These are phyloP conservation scores for Chaetomiaceae sp. DNA, from an alignment of 2,329 filamentous ascomycete genomes.

Conservation along the genomic window DNA sequence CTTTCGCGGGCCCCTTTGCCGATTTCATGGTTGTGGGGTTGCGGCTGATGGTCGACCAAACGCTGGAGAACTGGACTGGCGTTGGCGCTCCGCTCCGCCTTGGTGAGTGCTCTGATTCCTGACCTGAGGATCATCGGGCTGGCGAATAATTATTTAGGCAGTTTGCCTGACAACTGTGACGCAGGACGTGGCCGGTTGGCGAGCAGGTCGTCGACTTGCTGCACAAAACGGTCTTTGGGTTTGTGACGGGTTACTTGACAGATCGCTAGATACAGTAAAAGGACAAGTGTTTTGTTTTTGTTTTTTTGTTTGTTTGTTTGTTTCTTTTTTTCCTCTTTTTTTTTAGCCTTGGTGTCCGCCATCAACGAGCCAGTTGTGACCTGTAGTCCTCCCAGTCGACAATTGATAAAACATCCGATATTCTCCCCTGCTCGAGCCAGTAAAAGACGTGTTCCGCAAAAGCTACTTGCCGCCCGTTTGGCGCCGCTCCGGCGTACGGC, in stretches of 20 bases:
- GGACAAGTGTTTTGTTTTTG: neutral
- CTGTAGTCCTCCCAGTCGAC: slow-evolving; percentile 25
- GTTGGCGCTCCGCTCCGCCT: too few species aligned
- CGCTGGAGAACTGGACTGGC: neutral
- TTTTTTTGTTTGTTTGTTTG: too few species aligned
- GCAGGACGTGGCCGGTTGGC: slow-evolving; percentile 22
- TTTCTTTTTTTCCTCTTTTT: too few species aligned
- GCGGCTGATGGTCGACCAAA: slow-evolving; percentile 23
- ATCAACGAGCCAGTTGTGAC: slow-evolving; percentile 14
- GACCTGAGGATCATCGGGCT: too few species aligned
- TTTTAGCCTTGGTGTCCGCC: neutral
- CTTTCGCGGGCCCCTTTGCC: slow-evolving; percentile 20
- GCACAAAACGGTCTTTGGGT: slow-evolving; percentile 22
- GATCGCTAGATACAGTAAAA: slow-evolving; percentile 21
- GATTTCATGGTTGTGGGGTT: slow-evolving; percentile 25
- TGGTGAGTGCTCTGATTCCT: too few species aligned
- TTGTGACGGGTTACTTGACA: slow-evolving; percentile 21
- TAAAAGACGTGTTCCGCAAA: slow-evolving; percentile 27
- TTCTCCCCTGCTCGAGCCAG: slow-evolving; percentile 25
- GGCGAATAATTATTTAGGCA: too few species aligned
- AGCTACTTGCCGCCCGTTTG: slow-evolving; percentile 18
- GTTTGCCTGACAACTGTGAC: neutral
- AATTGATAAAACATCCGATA: slow-evolving; percentile 20
- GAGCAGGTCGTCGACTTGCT: slow-evolving; percentile 24
- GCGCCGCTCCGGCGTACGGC: slow-evolving; percentile 16